A percentile compares a stretch with the other conserved stretches of the same genome.
phyloP scores from a whole-genome alignment of 805 yeast species.

The Sugiyamaella valdiviana region DNA sequence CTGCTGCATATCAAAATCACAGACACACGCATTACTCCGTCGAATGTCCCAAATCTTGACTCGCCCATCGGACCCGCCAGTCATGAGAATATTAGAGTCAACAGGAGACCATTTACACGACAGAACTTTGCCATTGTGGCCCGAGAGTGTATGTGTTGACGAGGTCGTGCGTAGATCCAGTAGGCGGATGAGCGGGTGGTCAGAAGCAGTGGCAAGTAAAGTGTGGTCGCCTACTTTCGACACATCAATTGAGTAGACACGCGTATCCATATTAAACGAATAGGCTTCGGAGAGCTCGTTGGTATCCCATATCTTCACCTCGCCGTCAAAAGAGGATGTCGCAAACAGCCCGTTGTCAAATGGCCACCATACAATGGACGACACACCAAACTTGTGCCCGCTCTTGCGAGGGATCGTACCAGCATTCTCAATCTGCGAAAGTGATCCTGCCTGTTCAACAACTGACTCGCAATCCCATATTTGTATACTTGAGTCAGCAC shows the following conservation, averaged over 20 bases:
- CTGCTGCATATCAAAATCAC: slow-evolving; percentile 53
- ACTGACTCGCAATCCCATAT: slow-evolving; percentile 53
- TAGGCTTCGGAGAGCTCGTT: slow-evolving; percentile 59
- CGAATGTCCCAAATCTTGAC: slow-evolving; percentile 84
- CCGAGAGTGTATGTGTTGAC: slow-evolving; percentile 62
- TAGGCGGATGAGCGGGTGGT: slow-evolving; percentile 61
- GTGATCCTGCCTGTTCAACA: background rate
- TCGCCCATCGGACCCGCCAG: slow-evolving; percentile 79
- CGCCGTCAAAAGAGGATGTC: slow-evolving; percentile 72
- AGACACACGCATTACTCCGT: slow-evolving; percentile 55
- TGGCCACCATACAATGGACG: slow-evolving; percentile 83
- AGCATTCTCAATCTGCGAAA: background rate
- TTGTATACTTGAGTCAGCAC: slow-evolving; percentile 62
- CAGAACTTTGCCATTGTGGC: slow-evolving; percentile 51
- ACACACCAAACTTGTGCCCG: slow-evolving; percentile 67
- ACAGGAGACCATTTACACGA: slow-evolving; percentile 72
- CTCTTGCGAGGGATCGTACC: slow-evolving; percentile 20
- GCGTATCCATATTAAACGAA: slow-evolving; percentile 52
- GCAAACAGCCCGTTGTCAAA: slow-evolving; percentile 80
- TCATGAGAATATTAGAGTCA: slow-evolving; percentile 53
- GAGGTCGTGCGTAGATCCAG: slow-evolving; percentile 70
- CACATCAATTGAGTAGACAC: slow-evolving; percentile 64
- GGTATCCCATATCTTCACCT: slow-evolving; percentile 78
- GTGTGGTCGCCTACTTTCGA: slow-evolving; percentile 43
- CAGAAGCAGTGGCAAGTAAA: slow-evolving; percentile 63